A percentile compares a stretch with the other conserved stretches of the same genome.
phyloP scores from a whole-genome alignment of 345 rosid species.

The Hypericum androsaemum region DNA sequence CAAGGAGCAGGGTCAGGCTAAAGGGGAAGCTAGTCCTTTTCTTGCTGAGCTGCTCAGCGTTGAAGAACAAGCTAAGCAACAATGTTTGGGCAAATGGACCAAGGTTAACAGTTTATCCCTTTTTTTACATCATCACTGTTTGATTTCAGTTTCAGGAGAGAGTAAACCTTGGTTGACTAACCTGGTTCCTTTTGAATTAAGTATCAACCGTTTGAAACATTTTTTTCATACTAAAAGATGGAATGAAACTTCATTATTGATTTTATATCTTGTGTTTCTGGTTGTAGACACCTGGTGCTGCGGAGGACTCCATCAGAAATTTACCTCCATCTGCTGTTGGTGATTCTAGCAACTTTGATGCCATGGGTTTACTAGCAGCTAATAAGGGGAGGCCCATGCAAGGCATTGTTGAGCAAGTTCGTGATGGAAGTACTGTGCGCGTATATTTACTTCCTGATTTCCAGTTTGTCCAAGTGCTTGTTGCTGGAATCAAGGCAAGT shows the following conservation, averaged over 20 bases:
- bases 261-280: constrained; percentile 3
- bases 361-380: constrained; percentile 64
- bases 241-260: too few relatives aligned
- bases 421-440: constrained; percentile 85
- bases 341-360: constrained; percentile 70
- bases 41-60: constrained; percentile 47
- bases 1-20: constrained; percentile 66
- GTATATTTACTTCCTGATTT: constrained; percentile 93
- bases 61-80: constrained; percentile 74
- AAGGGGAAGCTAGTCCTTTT: constrained; percentile 84
- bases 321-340: constrained; percentile 96
- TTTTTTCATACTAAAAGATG: too few relatives aligned
- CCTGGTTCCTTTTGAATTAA: too few relatives aligned
- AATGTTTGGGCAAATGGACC: constrained; percentile 82
- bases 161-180: too few relatives aligned
- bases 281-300: constrained; percentile 66
- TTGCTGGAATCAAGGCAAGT: constrained; percentile 91
- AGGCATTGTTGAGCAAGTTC: constrained; percentile 90
- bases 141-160: too few relatives aligned
- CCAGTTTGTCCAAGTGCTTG: constrained; percentile 90
- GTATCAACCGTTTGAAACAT: too few relatives aligned
- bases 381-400: constrained; percentile 84
- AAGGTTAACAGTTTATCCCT: constrained; percentile 35
- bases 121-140: not conserved
- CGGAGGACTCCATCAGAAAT: constrained; percentile 67